These are phyloP conservation scores for Nitzschia sp. DNA, from an alignment of 108 stramenopile genomes.

Conservation along the genomic window DNA sequence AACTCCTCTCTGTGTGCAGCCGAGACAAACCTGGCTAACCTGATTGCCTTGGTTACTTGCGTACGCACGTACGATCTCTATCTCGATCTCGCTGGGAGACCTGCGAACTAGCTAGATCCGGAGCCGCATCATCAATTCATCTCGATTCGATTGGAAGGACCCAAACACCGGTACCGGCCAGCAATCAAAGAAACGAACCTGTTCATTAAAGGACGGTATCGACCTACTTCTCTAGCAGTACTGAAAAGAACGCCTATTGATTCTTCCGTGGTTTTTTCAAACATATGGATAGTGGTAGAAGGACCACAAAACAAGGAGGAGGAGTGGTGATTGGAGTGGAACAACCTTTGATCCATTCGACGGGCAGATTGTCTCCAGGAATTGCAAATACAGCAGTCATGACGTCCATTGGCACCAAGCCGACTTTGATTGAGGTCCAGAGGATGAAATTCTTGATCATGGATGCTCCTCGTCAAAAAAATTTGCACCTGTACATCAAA, in stretches of 20 bases:
- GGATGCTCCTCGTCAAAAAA: conserved; percentile 95
- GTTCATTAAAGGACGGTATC: too few relatives aligned
- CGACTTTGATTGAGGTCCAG: conserved; percentile 25
- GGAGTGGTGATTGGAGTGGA: conserved; percentile 6
- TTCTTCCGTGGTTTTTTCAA: too few relatives aligned
- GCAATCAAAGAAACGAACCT: too few relatives aligned
- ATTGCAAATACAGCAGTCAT: not conserved
- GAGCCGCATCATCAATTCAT: too few relatives aligned
- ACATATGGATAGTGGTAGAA: not conserved
- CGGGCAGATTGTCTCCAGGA: not conserved
- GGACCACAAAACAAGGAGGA: not conserved
- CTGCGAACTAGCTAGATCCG: too few relatives aligned
- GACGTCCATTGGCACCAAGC: conserved; percentile 30
- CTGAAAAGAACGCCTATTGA: too few relatives aligned
- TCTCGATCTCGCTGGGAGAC: too few relatives aligned
- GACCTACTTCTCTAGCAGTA: too few relatives aligned
- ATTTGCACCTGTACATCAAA: conserved; percentile 91
- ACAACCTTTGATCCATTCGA: not conserved
- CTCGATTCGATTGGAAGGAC: too few relatives aligned
- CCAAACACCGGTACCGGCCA: too few relatives aligned
- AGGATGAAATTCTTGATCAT: conserved; percentile 93
- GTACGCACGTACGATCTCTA: too few relatives aligned
- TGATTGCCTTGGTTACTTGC: too few relatives aligned
- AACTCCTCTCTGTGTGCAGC: conserved; percentile 19
- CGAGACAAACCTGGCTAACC: conserved; percentile 20